Conservation (phyloP, 192 early-diverging fungal genomes). For the Coemansia sp. region DNA sequence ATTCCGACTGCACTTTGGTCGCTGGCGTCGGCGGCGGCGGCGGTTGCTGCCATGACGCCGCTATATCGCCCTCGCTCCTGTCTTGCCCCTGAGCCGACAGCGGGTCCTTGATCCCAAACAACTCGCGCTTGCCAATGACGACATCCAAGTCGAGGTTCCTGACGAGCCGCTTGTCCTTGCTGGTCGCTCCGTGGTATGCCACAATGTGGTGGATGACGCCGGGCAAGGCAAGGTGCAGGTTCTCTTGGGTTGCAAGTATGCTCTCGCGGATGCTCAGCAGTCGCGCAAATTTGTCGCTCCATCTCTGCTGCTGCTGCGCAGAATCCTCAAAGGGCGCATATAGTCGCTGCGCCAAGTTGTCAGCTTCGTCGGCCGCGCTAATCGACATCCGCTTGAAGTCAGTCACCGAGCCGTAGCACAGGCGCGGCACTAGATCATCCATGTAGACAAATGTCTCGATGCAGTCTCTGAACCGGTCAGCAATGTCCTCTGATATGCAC, state of each 20-base stretch:
- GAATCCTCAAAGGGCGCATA: slow-evolving; percentile 49
- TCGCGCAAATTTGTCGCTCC: slow-evolving; percentile 45
- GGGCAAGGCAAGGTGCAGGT: slow-evolving; percentile 50
- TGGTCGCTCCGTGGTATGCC: slow-evolving; percentile 19
- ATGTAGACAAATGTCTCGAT: slow-evolving; percentile 66
- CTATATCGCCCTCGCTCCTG: neutral
- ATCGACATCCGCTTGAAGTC: slow-evolving; percentile 66
- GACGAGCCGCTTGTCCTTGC: slow-evolving; percentile 17
- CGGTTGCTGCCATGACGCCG: neutral
- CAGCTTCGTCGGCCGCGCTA: slow-evolving; percentile 58
- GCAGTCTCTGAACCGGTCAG: slow-evolving; percentile 58
- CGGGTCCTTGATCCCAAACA: slow-evolving; percentile 25
- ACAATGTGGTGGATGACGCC: slow-evolving; percentile 53
- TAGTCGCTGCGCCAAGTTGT: slow-evolving; percentile 52
- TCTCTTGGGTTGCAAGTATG: slow-evolving; percentile 37
- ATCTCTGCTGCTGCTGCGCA: slow-evolving; percentile 41
- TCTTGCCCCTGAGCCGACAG: neutral
- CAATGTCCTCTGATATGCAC: slow-evolving; percentile 57
- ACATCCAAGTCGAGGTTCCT: slow-evolving; percentile 34
- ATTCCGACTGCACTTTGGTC: slow-evolving; percentile 37
- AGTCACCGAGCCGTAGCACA: slow-evolving; percentile 67
- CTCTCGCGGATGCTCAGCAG: slow-evolving; percentile 42
- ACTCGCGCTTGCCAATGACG: slow-evolving; percentile 36
- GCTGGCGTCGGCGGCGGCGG: slow-evolving; percentile 49
- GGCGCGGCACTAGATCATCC: slow-evolving; percentile 65